These are phyloP conservation scores for Handroanthus guayacan DNA, from an alignment of 257 asterid genomes.

Conservation along the genomic window DNA sequence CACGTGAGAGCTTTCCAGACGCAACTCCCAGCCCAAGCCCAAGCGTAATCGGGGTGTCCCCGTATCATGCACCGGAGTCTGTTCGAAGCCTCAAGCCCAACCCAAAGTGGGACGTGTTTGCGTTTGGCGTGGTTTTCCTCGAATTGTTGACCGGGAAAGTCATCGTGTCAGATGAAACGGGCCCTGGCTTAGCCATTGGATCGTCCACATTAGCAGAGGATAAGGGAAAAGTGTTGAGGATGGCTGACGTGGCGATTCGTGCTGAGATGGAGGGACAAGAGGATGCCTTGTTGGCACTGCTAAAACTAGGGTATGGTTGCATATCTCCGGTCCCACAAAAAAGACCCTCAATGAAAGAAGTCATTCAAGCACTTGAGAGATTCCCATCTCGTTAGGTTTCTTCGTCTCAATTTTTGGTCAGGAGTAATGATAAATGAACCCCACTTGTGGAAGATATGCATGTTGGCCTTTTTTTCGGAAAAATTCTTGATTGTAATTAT, in stretches of 20 bases:
- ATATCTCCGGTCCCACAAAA: slow-evolving; percentile 74
- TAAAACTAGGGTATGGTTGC: slow-evolving; percentile 76
- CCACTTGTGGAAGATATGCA: slow-evolving; percentile 44
- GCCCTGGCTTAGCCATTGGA: slow-evolving; percentile 44
- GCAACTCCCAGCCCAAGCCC: slow-evolving; percentile 79
- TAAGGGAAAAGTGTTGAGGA: slow-evolving; percentile 56
- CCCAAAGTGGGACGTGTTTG: slow-evolving; percentile 86
- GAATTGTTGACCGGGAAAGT: slow-evolving; percentile 78
- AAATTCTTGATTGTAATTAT: slow-evolving; percentile 12
- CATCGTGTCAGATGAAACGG: slow-evolving; percentile 62
- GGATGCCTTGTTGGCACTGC: slow-evolving; percentile 67
- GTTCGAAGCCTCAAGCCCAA: slow-evolving; percentile 78
- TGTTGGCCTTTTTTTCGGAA: slow-evolving; percentile 19
- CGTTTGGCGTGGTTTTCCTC: slow-evolving; percentile 79
- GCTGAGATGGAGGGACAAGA: slow-evolving; percentile 90
- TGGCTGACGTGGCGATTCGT: slow-evolving; percentile 83
- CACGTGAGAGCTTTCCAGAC: slow-evolving; percentile 76
- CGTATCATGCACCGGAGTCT: slow-evolving; percentile 87
- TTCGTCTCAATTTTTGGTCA: slow-evolving; percentile 43
- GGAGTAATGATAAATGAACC: slow-evolving; percentile 34
- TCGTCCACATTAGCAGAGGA: slow-evolving; percentile 51
- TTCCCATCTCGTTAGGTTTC: slow-evolving; percentile 53
- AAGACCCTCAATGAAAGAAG: slow-evolving; percentile 91
- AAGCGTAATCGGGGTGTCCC: slow-evolving; percentile 64
- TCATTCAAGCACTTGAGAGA: slow-evolving; percentile 76